phyloP scores from a whole-genome alignment of 331 rosid genomes.

The Arachis monticola region DNA sequence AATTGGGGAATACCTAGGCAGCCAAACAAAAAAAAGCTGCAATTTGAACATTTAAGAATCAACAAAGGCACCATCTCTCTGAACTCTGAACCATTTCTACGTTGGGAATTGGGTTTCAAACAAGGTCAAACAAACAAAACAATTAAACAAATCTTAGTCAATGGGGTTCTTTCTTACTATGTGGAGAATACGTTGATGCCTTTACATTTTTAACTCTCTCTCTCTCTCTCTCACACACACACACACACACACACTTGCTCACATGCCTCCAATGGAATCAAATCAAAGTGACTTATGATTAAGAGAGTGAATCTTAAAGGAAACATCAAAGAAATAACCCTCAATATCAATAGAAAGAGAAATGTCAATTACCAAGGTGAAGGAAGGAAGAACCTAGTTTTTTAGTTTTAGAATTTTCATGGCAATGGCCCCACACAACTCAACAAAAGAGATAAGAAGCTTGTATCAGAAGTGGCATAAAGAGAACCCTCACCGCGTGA shows the following conservation, averaged over 20 bases:
- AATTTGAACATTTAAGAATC: conserved; percentile 31
- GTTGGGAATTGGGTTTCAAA: conserved; percentile 38
- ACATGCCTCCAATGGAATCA: conserved; percentile 40
- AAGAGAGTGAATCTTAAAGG: conserved; percentile 43
- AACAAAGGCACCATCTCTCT: background rate
- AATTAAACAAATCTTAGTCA: conserved; percentile 37
- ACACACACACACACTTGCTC: background rate
- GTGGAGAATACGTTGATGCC: conserved; percentile 20
- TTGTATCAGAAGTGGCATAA: conserved; percentile 8
- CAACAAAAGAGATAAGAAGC: background rate
- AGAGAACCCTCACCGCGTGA: conserved; percentile 37
- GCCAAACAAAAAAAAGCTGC: conserved; percentile 14
- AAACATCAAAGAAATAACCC: conserved; percentile 46
- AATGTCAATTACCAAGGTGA: conserved; percentile 23
- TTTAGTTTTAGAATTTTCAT: conserved; percentile 13
- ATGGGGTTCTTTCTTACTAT: conserved; percentile 19
- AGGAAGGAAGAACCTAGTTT: background rate
- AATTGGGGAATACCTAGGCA: too few species aligned
- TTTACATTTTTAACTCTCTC: conserved; percentile 25
- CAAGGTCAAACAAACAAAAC: background rate
- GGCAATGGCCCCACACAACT: conserved; percentile 42
- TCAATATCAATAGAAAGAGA: conserved; percentile 12
- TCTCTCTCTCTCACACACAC: too few species aligned
- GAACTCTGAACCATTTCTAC: conserved; percentile 1
- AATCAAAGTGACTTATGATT: conserved; percentile 22